Base-by-base conservation (phyloP, 306 rosid genomes). In the Dalbergia cultrata region DNA sequence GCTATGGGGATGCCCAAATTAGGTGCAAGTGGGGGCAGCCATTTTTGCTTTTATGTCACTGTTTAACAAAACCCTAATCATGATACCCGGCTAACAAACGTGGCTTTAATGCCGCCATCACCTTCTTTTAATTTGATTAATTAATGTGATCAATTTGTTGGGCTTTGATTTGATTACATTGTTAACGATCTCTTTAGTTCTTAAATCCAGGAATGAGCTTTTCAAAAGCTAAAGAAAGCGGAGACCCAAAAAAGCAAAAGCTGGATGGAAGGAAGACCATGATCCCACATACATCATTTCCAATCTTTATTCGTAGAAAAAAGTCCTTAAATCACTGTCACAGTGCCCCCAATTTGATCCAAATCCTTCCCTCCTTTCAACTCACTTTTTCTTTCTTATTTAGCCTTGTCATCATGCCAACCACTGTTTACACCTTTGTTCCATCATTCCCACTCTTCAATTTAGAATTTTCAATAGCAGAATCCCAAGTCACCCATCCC, bases 401-500 rank as follows among this genome's bases (percentile, higher is more conserved):
- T 63, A 73, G 68, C 79, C 52, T 88, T 86, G 85, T 59, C 89
- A 90, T 85, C 88, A 79, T 89, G 72, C 87, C 83, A 76, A 39
- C 89, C 92, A 83, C 91, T 87, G 54, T 78, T 61, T 78, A 77
- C 85, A 70, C 78, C 91, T 83, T 79, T 75, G 72, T 84, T 89
- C 85, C 95, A 89, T 90, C 93, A 90, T 90, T 49, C 83, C 34
- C 63, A 43, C 81, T 72, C 65, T 56, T 66, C 82, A 65, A 88
- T 78, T 79, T 78, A 43, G 0, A 17, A n/a, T 83, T 78, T 82
- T 68, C 60, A 76, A 72, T 58, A 21, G 41, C 16, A 86, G 89
- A 74, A 85, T 88, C 87, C 87, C 86, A 83, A 59, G 78, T 60
- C 70, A 74, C 86, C 78, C 80, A 60, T n/a, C 17, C 69, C 75